A percentile compares a stretch with the other conserved stretches of the same genome.
phyloP scores from a whole-genome alignment of 2,329 filamentous ascomycete genomes.

The Albifimbria verrucaria region DNA sequence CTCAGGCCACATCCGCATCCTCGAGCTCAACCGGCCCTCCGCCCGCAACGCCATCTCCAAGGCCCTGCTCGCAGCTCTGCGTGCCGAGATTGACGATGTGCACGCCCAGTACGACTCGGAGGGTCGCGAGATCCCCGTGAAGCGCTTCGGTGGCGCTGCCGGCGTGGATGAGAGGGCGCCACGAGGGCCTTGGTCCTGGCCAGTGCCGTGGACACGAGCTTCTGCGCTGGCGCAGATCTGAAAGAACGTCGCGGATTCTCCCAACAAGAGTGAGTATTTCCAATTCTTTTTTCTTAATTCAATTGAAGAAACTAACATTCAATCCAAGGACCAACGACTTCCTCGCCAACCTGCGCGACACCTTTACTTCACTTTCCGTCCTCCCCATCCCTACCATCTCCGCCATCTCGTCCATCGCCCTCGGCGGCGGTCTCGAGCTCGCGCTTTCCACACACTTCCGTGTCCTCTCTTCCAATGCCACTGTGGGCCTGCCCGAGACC shows the following conservation, averaged over 20 bases:
- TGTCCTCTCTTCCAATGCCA: constrained; percentile 75
- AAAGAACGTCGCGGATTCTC: constrained; percentile 82
- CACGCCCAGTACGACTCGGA: constrained; percentile 61
- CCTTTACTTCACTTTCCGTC: constrained; percentile 67
- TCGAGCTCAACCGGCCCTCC: constrained; percentile 79
- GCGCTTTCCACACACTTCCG: constrained; percentile 87
- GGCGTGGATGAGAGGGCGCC: constrained; percentile 44
- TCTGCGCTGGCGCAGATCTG: constrained; percentile 92
- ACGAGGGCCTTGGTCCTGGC: constrained; percentile 82
- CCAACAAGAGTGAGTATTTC: constrained; percentile 64
- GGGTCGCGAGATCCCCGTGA: constrained; percentile 47
- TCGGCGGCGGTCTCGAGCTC: constrained; percentile 91
- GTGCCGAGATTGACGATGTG: constrained; percentile 69
- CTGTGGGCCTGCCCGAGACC: constrained; percentile 85
- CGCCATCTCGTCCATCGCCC: constrained; percentile 78
- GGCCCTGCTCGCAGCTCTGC: constrained; percentile 69
- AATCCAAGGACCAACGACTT: constrained; percentile 69
- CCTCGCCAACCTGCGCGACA: constrained; percentile 70
- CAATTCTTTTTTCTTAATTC: background rate
- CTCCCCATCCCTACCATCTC: constrained; percentile 89
- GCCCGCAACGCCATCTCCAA: constrained; percentile 90
- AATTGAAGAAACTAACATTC: background rate
- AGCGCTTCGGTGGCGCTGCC: constrained; percentile 42
- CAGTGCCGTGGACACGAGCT: constrained; percentile 79
- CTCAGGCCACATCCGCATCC: constrained; percentile 79